Conservation (phyloP, 2,329 filamentous ascomycete genomes). For the Epichloe gansuensis region DNA sequence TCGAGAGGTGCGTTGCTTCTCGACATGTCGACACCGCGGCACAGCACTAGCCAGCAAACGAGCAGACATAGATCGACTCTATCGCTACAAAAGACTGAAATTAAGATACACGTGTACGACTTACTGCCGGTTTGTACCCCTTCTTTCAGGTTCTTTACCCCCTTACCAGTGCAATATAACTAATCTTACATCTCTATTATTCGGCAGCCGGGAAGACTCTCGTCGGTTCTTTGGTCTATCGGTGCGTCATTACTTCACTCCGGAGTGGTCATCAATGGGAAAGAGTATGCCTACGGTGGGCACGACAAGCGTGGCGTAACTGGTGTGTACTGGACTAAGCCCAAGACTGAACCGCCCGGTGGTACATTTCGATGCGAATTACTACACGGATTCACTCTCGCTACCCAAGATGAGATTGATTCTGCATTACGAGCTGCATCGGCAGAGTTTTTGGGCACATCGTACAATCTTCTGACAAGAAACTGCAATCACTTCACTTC, state of each 20-base stretch:
- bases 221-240: conserved; percentile 65
- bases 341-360: conserved; percentile 58
- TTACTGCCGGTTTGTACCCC: conserved; percentile 47
- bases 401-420: conserved; percentile 56
- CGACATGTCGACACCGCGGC: conserved; percentile 17
- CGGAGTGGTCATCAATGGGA: conserved; percentile 66
- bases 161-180: not conserved
- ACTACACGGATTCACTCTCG: conserved; percentile 67
- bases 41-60: conserved; percentile 12
- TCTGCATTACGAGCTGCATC: conserved; percentile 54
- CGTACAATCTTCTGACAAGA: conserved; percentile 68
- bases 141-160: not conserved
- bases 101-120: conserved; percentile 68
- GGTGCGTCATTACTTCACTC: conserved; percentile 71
- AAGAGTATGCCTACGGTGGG: conserved; percentile 76
- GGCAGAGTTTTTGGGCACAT: conserved; percentile 58
- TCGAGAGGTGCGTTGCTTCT: not conserved
- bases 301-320: conserved; percentile 59
- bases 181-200: conserved; percentile 3
- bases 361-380: conserved; percentile 65
- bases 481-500: conserved; percentile 88
- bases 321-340: conserved; percentile 74
- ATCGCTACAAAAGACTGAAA: conserved; percentile 58
- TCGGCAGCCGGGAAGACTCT: conserved; percentile 54
- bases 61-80: conserved; percentile 49